Evolutionary conservation across 2,329 filamentous ascomycete genomes (phyloP).

Genomic region (Westerdykella ornata): DNA sequence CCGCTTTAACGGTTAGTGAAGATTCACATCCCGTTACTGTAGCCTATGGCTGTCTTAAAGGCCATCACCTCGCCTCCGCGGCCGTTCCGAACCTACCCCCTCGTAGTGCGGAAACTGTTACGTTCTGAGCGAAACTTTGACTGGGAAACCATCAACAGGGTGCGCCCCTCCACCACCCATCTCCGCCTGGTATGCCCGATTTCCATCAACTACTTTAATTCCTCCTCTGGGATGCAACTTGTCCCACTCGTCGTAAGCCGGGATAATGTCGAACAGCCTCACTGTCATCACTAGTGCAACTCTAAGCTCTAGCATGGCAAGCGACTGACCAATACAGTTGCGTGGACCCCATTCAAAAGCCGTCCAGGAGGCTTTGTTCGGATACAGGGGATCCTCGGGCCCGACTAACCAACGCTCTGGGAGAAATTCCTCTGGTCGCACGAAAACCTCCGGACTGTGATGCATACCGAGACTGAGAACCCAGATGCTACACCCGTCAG

Average conservation of each 20-base stretch:
- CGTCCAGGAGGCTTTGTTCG: conserved; percentile 17
- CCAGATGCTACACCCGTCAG: conserved; percentile 4
- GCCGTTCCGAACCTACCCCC: too few species aligned
- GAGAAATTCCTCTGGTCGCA: conserved; percentile 9
- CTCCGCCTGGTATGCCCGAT: conserved; percentile 10
- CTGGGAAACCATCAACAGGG: conserved; percentile 17
- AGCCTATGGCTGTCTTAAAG: too few species aligned
- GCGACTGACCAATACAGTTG: conserved; percentile 35
- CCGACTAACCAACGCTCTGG: conserved; percentile 16
- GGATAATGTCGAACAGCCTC: conserved; percentile 17
- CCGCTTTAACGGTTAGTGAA: too few species aligned
- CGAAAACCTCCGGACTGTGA: conserved; percentile 6
- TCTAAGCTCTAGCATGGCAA: conserved; percentile 35
- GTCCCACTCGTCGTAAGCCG: conserved; percentile 16
- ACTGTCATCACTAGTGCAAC: conserved; percentile 19
- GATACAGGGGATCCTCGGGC: conserved; percentile 6
- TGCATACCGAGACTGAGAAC: conserved; percentile 6
- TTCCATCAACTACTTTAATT: conserved; percentile 5
- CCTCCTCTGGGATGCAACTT: conserved; percentile 2
- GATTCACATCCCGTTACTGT: too few species aligned
- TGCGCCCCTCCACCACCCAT: conserved; percentile 8
- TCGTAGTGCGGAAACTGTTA: too few species aligned
- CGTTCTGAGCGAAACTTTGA: not conserved
- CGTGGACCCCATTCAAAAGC: conserved; percentile 36
- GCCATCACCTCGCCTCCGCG: too few species aligned